These are phyloP conservation scores for Aureobasidium melanogenum DNA, from an alignment of 2,329 filamentous ascomycete genomes.

Conservation along the genomic window DNA sequence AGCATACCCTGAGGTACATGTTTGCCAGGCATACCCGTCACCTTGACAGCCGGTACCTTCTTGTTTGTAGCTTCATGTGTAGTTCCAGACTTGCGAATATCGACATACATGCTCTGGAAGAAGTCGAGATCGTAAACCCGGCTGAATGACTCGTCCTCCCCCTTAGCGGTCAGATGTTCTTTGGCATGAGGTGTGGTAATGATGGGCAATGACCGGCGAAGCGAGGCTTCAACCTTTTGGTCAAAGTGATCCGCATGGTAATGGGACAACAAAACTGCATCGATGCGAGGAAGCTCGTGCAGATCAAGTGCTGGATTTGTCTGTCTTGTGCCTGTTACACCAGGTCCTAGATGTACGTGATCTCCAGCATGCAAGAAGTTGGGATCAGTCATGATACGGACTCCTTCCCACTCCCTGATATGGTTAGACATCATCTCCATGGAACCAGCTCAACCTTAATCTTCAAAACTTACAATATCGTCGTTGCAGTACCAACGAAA, in stretches of 20 bases:
- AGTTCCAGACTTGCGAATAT: slow-evolving; percentile 24
- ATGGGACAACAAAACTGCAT: slow-evolving; percentile 53
- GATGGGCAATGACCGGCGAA: slow-evolving; percentile 50
- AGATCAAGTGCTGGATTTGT: slow-evolving; percentile 55
- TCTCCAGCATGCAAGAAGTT: slow-evolving; percentile 60
- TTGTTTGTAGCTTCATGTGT: slow-evolving; percentile 10
- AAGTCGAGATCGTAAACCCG: slow-evolving; percentile 47
- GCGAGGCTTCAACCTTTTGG: slow-evolving; percentile 40
- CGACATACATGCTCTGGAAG: slow-evolving; percentile 44
- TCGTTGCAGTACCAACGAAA: slow-evolving; percentile 51
- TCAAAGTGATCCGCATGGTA: slow-evolving; percentile 57
- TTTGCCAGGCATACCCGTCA: slow-evolving; percentile 57
- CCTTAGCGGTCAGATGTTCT: slow-evolving; percentile 37
- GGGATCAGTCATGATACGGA: slow-evolving; percentile 48
- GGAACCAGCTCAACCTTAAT: background rate
- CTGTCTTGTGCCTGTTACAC: slow-evolving; percentile 45
- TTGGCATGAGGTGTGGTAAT: slow-evolving; percentile 56
- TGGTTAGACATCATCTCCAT: background rate
- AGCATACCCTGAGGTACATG: slow-evolving; percentile 45
- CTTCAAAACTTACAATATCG: slow-evolving; percentile 30
- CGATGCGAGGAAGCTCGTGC: slow-evolving; percentile 49
- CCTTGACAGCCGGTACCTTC: slow-evolving; percentile 39
- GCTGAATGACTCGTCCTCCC: slow-evolving; percentile 43
- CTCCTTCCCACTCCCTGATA: slow-evolving; percentile 38
- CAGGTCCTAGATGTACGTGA: slow-evolving; percentile 58